Percentiles rank a stretch among this genome's conserved stretches.
Evolutionary conservation across 345 rosid genomes (phyloP).

Genomic region (Eucalyptus curtisii): DNA sequence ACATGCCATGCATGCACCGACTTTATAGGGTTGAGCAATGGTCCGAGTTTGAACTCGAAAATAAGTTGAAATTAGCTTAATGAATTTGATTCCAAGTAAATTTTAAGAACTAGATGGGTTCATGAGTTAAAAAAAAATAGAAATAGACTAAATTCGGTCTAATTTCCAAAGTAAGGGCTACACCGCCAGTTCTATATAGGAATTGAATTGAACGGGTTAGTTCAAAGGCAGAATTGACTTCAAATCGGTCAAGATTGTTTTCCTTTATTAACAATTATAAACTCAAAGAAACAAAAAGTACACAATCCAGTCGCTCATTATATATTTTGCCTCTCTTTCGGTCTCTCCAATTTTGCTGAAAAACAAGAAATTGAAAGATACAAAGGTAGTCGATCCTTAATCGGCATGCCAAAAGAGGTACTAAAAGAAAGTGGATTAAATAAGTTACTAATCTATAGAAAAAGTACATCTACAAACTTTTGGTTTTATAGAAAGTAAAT

Average conservation of each 20-base stretch:
- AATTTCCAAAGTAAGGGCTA: background rate
- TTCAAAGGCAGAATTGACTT: background rate
- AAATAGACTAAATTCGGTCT: background rate
- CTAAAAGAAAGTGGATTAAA: background rate
- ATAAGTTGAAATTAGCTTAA: background rate
- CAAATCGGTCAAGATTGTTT: background rate
- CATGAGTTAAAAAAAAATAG: background rate
- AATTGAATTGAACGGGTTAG: background rate
- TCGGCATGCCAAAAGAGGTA: background rate
- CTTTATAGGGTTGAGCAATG: background rate
- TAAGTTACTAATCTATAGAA: background rate
- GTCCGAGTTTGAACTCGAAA: background rate
- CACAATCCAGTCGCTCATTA: background rate
- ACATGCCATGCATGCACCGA: background rate
- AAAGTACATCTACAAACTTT: background rate
- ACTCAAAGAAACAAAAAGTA: background rate
- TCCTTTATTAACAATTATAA: background rate
- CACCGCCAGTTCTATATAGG: background rate
- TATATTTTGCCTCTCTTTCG: background rate
- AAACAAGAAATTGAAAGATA: background rate
- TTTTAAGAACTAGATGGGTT: background rate
- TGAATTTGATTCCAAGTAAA: background rate
- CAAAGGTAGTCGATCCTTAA: background rate
- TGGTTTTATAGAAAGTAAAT: background rate
- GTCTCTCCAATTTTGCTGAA: background rate